Conservation (phyloP, 2,329 filamentous ascomycete species). For the Eurotiales sp. region DNA sequence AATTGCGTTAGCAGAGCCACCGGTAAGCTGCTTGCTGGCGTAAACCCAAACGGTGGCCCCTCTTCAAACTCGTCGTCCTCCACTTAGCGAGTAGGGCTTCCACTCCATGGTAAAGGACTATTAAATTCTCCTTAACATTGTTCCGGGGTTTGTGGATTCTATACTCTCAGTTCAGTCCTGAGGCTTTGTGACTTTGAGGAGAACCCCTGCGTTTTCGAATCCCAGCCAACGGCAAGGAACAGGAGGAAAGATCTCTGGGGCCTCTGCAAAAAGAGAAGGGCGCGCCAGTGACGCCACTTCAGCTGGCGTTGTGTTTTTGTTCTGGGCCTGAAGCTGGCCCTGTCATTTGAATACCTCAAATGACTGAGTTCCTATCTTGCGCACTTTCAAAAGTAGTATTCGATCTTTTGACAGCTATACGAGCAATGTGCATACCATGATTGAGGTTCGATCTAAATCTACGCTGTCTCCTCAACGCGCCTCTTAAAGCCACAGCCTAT, state of each 20-base stretch:
- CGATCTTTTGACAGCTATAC: background rate
- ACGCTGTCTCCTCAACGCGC: background rate
- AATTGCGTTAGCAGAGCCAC: too few species aligned
- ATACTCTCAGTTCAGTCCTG: too few species aligned
- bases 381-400: background rate
- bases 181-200: too few species aligned
- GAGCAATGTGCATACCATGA: slow-evolving; percentile 7
- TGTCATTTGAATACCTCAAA: background rate
- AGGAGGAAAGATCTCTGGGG: background rate
- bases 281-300: background rate
- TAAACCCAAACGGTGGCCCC: too few species aligned
- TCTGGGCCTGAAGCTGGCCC: background rate
- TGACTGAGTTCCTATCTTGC: background rate
- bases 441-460: background rate
- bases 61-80: too few species aligned
- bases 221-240: background rate
- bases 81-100: too few species aligned
- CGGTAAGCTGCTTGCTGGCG: too few species aligned
- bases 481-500: background rate
- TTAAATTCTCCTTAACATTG: too few species aligned
- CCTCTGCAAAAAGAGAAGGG: background rate
- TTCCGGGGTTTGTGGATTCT: too few species aligned
- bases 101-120: too few species aligned
- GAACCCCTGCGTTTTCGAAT: background rate
- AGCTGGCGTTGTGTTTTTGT: background rate